Percentiles rank a stretch among this genome's conserved stretches.
phyloP scores from a whole-genome alignment of 2,329 filamentous ascomycete genomes.

The Aspergillus ruber region DNA sequence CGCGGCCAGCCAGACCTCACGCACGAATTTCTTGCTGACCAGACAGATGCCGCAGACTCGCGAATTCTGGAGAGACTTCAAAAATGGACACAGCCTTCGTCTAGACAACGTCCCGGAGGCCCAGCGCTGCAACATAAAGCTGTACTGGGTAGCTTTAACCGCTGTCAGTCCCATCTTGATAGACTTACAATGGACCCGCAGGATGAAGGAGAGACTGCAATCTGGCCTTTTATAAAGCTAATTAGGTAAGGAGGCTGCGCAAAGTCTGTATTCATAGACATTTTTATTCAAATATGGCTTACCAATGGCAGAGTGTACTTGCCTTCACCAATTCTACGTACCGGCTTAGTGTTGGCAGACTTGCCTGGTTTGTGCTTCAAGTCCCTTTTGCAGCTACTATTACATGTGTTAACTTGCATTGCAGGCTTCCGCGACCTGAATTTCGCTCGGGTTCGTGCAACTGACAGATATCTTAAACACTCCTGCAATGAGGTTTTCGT shows the following conservation, averaged over 20 bases:
- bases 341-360: constrained; percentile 16
- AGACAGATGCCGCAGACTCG: constrained; percentile 1
- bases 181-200: constrained; percentile 7
- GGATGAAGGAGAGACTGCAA: neutral
- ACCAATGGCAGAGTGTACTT: constrained; percentile 15
- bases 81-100: constrained; percentile 7
- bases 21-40: constrained; percentile 8
- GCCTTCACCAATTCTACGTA: constrained; percentile 10
- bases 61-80: constrained; percentile 5
- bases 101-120: constrained; percentile 9
- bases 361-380: constrained; percentile 11
- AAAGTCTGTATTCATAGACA: neutral
- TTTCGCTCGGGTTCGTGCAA: constrained; percentile 12
- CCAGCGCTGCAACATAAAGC: constrained; percentile 2
- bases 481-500: constrained; percentile 18
- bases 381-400: neutral
- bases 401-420: neutral
- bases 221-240: constrained; percentile 19
- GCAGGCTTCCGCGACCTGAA: constrained; percentile 18
- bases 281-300: neutral
- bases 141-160: constrained; percentile 1
- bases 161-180: constrained; percentile 11
- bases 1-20: constrained; percentile 4
- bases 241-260: constrained; percentile 9
- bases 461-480: constrained; percentile 14